These are phyloP conservation scores for Solanum pennellii DNA, from an alignment of 257 asterid genomes.

Conservation along the genomic window DNA sequence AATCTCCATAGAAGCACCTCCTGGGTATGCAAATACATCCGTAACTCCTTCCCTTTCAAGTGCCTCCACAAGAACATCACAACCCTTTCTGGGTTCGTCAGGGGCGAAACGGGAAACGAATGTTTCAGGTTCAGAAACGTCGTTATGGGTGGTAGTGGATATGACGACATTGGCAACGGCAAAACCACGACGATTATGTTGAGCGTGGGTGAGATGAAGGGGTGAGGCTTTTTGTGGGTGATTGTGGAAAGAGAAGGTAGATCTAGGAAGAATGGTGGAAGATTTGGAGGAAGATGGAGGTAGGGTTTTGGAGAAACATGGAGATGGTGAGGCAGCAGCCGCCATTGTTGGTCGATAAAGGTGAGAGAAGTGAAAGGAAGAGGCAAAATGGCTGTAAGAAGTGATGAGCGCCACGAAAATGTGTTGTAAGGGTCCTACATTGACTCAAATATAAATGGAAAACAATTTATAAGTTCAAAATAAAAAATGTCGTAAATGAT, in stretches of 20 bases:
- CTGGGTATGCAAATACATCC: slow-evolving; percentile 1
- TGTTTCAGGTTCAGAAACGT: not conserved
- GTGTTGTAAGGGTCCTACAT: not conserved
- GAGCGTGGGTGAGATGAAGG: not conserved
- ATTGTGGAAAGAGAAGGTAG: not conserved
- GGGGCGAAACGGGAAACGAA: slow-evolving; percentile 1
- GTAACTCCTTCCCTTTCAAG: slow-evolving; percentile 1
- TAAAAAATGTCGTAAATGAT: too few species aligned
- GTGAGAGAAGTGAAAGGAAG: not conserved
- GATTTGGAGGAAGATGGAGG: not conserved
- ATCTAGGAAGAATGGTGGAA: not conserved
- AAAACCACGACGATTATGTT: not conserved
- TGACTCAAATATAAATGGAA: not conserved
- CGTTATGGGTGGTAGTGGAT: not conserved
- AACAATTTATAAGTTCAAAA: too few species aligned
- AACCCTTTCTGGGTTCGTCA: slow-evolving; percentile 2
- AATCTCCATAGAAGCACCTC: slow-evolving; percentile 8
- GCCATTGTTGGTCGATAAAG: not conserved
- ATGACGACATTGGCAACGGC: not conserved
- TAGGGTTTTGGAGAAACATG: not conserved
- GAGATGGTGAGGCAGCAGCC: not conserved
- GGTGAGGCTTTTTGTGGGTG: not conserved
- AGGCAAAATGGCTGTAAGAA: not conserved
- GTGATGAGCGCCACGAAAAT: not conserved
- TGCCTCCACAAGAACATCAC: slow-evolving; percentile 6